Evolutionary conservation across 371 early-diverging fungal species (phyloP).

Genomic region (Mucor indicus): DNA sequence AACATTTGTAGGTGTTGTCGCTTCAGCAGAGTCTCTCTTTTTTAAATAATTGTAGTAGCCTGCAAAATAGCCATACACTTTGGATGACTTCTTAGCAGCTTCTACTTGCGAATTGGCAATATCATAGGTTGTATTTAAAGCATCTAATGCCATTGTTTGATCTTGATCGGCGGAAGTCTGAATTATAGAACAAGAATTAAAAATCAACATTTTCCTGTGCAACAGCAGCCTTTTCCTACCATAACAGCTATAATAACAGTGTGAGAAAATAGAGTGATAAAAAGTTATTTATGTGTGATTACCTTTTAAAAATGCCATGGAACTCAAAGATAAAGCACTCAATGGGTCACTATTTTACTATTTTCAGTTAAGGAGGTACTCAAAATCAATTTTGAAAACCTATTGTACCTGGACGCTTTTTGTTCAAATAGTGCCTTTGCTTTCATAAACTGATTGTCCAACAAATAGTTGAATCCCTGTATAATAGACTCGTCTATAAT

Average conservation of each 20-base stretch:
- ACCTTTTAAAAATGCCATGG: slow-evolving; percentile 38
- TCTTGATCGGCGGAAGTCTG: slow-evolving; percentile 52
- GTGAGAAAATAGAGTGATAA: slow-evolving; percentile 15
- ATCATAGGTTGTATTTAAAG: slow-evolving; percentile 33
- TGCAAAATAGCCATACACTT: slow-evolving; percentile 26
- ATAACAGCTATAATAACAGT: slow-evolving; percentile 16
- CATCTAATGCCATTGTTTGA: slow-evolving; percentile 40
- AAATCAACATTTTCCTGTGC: background rate
- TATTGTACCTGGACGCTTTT: slow-evolving; percentile 20
- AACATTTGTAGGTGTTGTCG: background rate
- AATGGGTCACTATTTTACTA: slow-evolving; percentile 36
- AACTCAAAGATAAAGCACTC: slow-evolving; percentile 42
- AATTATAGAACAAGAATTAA: background rate
- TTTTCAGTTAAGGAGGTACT: background rate
- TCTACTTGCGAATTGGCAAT: slow-evolving; percentile 45
- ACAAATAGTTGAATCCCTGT: slow-evolving; percentile 36
- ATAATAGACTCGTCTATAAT: slow-evolving; percentile 33
- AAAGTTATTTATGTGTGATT: background rate
- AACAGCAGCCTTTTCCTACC: slow-evolving; percentile 7
- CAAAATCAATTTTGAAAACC: background rate
- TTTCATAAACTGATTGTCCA: slow-evolving; percentile 43
- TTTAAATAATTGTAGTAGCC: slow-evolving; percentile 27
- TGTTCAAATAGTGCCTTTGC: slow-evolving; percentile 26
- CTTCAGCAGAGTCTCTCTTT: background rate
- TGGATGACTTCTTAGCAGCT: slow-evolving; percentile 23